A percentile compares a stretch with the other conserved stretches of the same genome.
These are phyloP conservation scores for Rhizoctonia solani DNA, from an alignment of 1,284 basidiomycete genomes.

Conservation along the genomic window DNA sequence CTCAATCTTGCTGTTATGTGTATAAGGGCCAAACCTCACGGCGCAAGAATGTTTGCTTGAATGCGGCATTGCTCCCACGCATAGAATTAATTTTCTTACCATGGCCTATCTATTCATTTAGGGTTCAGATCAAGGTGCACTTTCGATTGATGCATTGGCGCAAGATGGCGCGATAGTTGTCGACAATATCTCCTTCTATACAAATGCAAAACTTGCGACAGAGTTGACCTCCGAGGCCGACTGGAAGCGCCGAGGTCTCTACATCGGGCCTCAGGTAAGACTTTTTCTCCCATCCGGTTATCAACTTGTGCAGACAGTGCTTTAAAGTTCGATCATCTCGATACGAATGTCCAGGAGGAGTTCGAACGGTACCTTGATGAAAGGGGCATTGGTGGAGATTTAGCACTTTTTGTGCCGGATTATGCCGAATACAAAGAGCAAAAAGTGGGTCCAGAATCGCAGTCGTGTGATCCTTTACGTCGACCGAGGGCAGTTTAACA, in stretches of 20 bases:
- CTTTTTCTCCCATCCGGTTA: slow-evolving; percentile 11
- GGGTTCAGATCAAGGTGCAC: slow-evolving; percentile 56
- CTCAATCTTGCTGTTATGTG: neutral
- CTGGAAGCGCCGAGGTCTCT: slow-evolving; percentile 88
- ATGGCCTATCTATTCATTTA: neutral
- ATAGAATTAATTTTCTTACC: neutral
- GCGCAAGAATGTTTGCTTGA: slow-evolving; percentile 14
- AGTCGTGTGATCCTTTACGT: neutral
- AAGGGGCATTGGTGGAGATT: slow-evolving; percentile 81
- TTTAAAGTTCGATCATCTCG: slow-evolving; percentile 83
- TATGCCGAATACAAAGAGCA: slow-evolving; percentile 91
- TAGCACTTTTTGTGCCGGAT: slow-evolving; percentile 82
- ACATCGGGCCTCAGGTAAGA: slow-evolving; percentile 86
- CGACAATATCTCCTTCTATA: slow-evolving; percentile 89
- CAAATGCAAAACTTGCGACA: slow-evolving; percentile 71
- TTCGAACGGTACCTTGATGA: slow-evolving; percentile 84
- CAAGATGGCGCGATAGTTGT: slow-evolving; percentile 85
- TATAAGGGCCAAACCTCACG: neutral
- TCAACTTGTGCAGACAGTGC: slow-evolving; percentile 28
- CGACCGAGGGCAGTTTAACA: slow-evolving; percentile 1
- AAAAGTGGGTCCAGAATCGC: slow-evolving; percentile 56
- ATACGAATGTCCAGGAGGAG: slow-evolving; percentile 82
- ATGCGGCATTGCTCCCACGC: slow-evolving; percentile 19
- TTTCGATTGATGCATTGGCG: slow-evolving; percentile 79
- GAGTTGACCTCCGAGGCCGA: slow-evolving; percentile 87